Base-by-base conservation (phyloP, 140 eudicot species). In the Cichorium intybus region DNA sequence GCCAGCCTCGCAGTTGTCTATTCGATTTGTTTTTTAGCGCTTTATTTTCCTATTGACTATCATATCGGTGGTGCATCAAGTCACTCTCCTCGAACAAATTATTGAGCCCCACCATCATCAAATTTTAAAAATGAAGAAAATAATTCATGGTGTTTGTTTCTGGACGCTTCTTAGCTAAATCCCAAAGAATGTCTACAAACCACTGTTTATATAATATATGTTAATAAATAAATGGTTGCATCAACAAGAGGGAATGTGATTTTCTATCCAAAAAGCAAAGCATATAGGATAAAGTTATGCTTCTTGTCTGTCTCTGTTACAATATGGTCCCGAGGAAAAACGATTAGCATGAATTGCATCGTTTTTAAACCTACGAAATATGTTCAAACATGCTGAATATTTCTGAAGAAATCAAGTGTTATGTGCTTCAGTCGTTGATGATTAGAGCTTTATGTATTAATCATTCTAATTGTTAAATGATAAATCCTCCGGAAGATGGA, bases 241-340 rank as follows among this genome's bases (percentile, higher is more conserved):
- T 74, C 73, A 56, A 49, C 62, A 65, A 74, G 73, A 74, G 68
- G 79, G 62, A 74, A 74, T 74, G 79, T 74, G 79, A 65, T 74
- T 74, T 74, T 49, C 73, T 57, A 74, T 74, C 79, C 73, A 57
- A 55, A 63, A 65, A 65, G 61, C 62, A 49, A 73, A 56, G 72
- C 73, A 66, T 64, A 48, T 65, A 74, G 51, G 73, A 74, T 66
- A 66, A 74, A 65, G 68, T 74, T 73, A 64, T 74, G 68, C 79
- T 65, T 65, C 73, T 65, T 74, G 79, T 74, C 79, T 66, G 35
- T 58, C 79, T 65, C 56, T 65, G 52, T 47, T 58, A 29, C 22
- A 33, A 14, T 47, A 66, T 70, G 60, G 76, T 71, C 62, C 70
- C 53, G 35, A 71, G 66, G 61, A 50, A 24, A 72, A 62, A 34